A percentile compares a stretch with the other conserved stretches of the same genome.
Conservation (phyloP, 2,329 filamentous ascomycete species). For the Sporothrix luriei region DNA sequence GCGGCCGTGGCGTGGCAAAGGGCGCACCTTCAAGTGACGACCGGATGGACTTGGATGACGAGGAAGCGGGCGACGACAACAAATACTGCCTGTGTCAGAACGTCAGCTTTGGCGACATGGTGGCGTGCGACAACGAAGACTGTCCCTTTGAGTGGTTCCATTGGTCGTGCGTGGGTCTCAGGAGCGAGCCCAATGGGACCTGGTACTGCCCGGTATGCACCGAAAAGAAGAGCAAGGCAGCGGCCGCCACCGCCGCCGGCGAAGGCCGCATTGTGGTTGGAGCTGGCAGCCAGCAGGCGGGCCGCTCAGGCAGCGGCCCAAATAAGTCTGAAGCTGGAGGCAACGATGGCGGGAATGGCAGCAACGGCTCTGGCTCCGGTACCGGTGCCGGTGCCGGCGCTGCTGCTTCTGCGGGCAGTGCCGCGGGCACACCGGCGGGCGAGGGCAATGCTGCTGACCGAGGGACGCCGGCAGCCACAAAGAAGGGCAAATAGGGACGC, state of each 20-base stretch:
- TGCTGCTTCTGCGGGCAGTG: not conserved
- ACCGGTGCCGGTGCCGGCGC: not conserved
- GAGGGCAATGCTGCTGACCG: not conserved
- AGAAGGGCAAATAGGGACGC: conserved; percentile 33
- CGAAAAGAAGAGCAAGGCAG: conserved; percentile 50
- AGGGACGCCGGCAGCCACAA: conserved; percentile 20
- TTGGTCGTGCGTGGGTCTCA: conserved; percentile 72
- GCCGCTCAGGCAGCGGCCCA: conserved; percentile 36
- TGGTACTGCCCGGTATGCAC: conserved; percentile 69
- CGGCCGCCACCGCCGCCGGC: not conserved
- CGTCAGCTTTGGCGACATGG: conserved; percentile 85
- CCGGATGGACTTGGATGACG: conserved; percentile 60
- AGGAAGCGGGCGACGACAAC: conserved; percentile 74
- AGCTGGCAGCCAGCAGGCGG: not conserved
- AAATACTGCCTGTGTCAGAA: conserved; percentile 84
- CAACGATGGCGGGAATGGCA: not conserved
- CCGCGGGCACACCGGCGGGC: not conserved
- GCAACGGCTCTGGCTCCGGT: not conserved
- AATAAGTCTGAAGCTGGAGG: not conserved
- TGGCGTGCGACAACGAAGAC: conserved; percentile 81
- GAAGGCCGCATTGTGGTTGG: conserved; percentile 2
- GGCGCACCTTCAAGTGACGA: conserved; percentile 51
- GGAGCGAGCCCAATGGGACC: conserved; percentile 66
- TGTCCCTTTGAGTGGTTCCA: conserved; percentile 88
- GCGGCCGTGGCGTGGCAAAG: conserved; percentile 23